Base-by-base conservation (phyloP, 192 early-diverging fungal genomes). In the Backusella sp. region DNA sequence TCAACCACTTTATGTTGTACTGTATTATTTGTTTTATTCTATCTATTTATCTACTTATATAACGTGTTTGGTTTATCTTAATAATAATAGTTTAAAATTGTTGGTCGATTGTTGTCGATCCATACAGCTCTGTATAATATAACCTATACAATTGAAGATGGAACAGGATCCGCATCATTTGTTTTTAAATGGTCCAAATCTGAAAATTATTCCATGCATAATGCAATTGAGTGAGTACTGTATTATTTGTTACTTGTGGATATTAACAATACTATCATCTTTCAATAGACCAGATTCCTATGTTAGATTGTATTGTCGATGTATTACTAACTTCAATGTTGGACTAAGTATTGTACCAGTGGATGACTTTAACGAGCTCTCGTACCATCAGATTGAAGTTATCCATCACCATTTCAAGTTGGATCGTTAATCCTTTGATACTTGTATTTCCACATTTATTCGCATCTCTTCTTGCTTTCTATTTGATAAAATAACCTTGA, bases 71-170 rank as follows among this genome's bases (percentile, higher is more conserved):
- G 32, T 19, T 19, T 35, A 35, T 68, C 9, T 5, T 11, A 7
- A 30, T 6, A 9, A 42, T 4, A 46, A 70, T 23, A 71, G 70
- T 36, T 49, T 44, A 44, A 21, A 49, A 15, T 46, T 14, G 26
- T 71, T 49, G 42, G 69, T 46, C 39, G 21, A 46, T 41, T 71
- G 28, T 4, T 12, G 6, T 41, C 36, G 6, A 71, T 42, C 2
- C 23, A 11, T 8, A 30, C n/a, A 23, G 0, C 5, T 23, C 4
- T 4, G 6, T 30, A 30, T 9, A 28, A 15, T 49, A 46, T 17
- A 0, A 49, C 0, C 1, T 97, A 92, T 80, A 79, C 80, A 17
- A 68, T 97, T 12, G 92, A 96, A 53, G 96, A 97, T 82, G 94
- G 95, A 19, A 92, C 94, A n/a, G 91, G 92, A 32, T 77, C 52